Evolutionary conservation across 106 monocot genomes (phyloP), one percentile per base, ranked within the genome.

Genomic region (Acanthochlamys bracteata): DNA sequence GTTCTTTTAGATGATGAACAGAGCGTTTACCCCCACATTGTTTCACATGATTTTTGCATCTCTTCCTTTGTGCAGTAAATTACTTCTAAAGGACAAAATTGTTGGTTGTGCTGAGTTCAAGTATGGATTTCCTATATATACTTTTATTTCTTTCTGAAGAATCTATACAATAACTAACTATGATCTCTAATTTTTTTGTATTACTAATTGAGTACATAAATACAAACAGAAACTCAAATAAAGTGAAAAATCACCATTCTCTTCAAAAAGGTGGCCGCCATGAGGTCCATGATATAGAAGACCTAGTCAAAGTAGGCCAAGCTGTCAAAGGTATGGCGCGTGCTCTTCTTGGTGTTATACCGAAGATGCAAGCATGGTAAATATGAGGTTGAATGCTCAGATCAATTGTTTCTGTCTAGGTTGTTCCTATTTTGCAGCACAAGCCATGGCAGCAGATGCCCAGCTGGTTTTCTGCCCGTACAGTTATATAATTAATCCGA

Each of bases 271-370:
- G 88, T 66, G 98, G 89, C 22, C 69, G 61, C 51, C 42, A 85
- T 78, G 92, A 99, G 77, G 79, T 89, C 77, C 88, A 92, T 78
- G 98, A 99, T 71, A 92, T 99, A 49, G 92, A 99, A 80, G 92
- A 99, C 68, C 89, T 89, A 41, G 92, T 89, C 19, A 99, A 74
- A 75, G 59, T 99, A 73, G 98, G 98, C 39, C 76, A 23, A 24
- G 71, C 57, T 25, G 79, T 89, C 16, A 99, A 92, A 92, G 98
- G 98, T 98, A 15, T 65, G 67, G 40, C 67, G 19, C 4, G 33
- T 33, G 33, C 33, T 33, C 33, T 33, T 33, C 33, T 33, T 33
- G 6, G 33, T 55, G 47, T 49, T 39, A 52, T 15, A 9, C 8
- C 25, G 10, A 25, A 55, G 22, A 1, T 20, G 19, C 1, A 42